Conservation (phyloP, 805 yeast species). For the Yarrowia divulgata region DNA sequence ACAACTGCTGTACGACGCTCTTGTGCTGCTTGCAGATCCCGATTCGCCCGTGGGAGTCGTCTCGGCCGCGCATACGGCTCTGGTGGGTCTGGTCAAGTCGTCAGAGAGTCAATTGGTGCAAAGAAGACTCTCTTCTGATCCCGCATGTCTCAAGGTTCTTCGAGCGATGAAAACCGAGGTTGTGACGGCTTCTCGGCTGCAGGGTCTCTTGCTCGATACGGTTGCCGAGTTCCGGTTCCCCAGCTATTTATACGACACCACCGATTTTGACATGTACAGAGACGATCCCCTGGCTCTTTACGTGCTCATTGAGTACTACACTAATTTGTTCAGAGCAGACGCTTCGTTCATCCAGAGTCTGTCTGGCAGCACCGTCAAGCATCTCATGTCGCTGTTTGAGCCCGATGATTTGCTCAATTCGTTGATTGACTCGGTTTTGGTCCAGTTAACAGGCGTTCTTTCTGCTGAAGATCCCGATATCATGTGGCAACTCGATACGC, state of each 20-base stretch:
- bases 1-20: slow-evolving; percentile 9
- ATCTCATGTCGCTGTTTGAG: slow-evolving; percentile 12
- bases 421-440: slow-evolving; percentile 16
- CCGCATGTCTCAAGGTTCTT: not conserved
- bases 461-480: not conserved
- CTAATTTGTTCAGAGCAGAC: slow-evolving; percentile 26
- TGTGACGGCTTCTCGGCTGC: slow-evolving; percentile 19
- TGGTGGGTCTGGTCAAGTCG: slow-evolving; percentile 2
- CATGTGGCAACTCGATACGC: slow-evolving; percentile 1
- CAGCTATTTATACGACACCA: slow-evolving; percentile 11
- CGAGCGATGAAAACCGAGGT: slow-evolving; percentile 31
- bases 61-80: slow-evolving; percentile 19
- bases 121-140: slow-evolving; percentile 17
- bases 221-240: slow-evolving; percentile 11
- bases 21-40: slow-evolving; percentile 10
- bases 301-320: slow-evolving; percentile 30
- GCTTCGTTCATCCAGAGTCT: slow-evolving; percentile 2
- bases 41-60: slow-evolving; percentile 30
- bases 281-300: slow-evolving; percentile 33
- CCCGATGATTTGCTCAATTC: slow-evolving; percentile 18
- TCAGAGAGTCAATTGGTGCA: slow-evolving; percentile 6
- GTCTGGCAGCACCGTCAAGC: not conserved
- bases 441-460: slow-evolving; percentile 4
- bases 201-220: not conserved
- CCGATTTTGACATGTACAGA: slow-evolving; percentile 7